A percentile compares a stretch with the other conserved stretches of the same genome.
Evolutionary conservation across 345 rosid species (phyloP).

Genomic region (Pugionium cornutum): DNA sequence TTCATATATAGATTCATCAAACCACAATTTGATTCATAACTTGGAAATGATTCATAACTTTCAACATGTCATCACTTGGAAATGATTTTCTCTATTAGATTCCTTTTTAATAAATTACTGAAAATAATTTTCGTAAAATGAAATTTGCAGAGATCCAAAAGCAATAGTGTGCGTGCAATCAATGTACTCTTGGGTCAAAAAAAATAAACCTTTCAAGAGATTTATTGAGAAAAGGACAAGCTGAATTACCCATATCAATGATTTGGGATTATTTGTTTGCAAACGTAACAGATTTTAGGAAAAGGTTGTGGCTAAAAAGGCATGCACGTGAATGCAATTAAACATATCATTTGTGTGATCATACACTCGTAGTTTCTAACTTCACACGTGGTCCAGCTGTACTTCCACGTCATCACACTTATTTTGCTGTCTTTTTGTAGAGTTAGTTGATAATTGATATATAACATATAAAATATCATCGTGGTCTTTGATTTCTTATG

Average conservation of each 20-base stretch:
- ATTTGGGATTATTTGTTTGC: conserved; percentile 28
- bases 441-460: no score
- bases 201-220: conserved; percentile 20
- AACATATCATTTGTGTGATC: conserved; percentile 22
- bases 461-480: background rate
- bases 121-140: conserved; percentile 1
- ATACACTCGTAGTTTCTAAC: conserved; percentile 30
- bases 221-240: conserved; percentile 37
- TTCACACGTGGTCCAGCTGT: conserved; percentile 37
- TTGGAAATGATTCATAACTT: conserved; percentile 7
- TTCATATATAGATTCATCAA: conserved; percentile 1
- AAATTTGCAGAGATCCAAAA: conserved; percentile 24
- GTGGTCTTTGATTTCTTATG: background rate
- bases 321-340: conserved; percentile 35
- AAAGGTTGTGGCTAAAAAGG: conserved; percentile 26
- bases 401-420: conserved; percentile 30
- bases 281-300: conserved; percentile 9
- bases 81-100: background rate
- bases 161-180: conserved; percentile 21
- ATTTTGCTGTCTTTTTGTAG: background rate
- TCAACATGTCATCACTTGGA: conserved; percentile 14
- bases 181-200: conserved; percentile 28
- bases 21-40: no score
- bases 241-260: conserved; percentile 18
- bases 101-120: background rate